phyloP scores from a whole-genome alignment of 1,284 basidiomycete genomes.

The Cryptococcus sp. region DNA sequence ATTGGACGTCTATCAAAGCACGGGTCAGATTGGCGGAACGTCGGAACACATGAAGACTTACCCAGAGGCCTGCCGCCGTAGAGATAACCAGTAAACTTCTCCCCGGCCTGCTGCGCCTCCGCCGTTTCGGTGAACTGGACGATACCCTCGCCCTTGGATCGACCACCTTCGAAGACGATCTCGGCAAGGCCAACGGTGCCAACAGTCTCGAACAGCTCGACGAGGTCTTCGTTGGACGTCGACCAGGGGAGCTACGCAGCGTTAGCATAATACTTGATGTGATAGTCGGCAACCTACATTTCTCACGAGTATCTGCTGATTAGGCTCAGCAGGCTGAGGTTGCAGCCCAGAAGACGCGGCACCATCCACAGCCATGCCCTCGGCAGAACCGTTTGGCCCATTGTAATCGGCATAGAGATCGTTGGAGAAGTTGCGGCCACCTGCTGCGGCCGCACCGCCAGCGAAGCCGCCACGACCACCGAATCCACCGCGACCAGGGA shows the following conservation, averaged over 20 bases:
- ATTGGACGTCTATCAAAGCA: constrained; percentile 70
- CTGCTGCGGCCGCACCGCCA: constrained; percentile 53
- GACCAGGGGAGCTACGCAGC: constrained; percentile 85
- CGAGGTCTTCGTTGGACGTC: constrained; percentile 97
- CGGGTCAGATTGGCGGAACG: not conserved
- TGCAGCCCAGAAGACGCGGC: constrained; percentile 34
- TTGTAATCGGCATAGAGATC: constrained; percentile 55
- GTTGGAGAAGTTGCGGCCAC: constrained; percentile 48
- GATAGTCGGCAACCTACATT: constrained; percentile 67
- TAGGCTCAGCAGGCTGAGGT: constrained; percentile 68
- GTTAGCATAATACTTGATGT: constrained; percentile 1
- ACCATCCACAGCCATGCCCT: constrained; percentile 36
- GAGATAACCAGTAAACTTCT: constrained; percentile 88
- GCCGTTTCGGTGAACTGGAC: constrained; percentile 87
- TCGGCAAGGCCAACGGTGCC: constrained; percentile 92
- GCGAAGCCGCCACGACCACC: constrained; percentile 19
- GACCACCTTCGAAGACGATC: constrained; percentile 84
- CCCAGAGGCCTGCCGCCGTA: constrained; percentile 86
- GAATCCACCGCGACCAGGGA: constrained; percentile 12
- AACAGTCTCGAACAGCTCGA: constrained; percentile 96
- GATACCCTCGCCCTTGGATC: constrained; percentile 90
- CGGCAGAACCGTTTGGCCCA: constrained; percentile 49
- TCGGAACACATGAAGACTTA: constrained; percentile 48
- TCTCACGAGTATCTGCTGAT: constrained; percentile 94
- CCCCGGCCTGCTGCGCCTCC: constrained; percentile 92